Evolutionary conservation across 2,329 filamentous ascomycete species (phyloP).

Genomic region (Colletotrichum tanaceti): DNA sequence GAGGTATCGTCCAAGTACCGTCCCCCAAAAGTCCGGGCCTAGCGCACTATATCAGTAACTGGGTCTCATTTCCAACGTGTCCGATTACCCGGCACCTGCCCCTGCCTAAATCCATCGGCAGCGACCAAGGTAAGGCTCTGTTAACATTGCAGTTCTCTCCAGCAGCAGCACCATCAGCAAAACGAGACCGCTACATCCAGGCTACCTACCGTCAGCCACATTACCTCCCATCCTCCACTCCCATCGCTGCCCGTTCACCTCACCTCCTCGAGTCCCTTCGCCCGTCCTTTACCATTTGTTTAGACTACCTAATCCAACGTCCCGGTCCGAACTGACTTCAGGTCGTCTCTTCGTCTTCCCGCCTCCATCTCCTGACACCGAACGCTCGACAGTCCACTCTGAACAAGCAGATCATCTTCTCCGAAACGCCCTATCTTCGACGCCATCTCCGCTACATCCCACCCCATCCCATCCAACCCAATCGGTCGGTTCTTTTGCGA

Average conservation of each 20-base stretch:
- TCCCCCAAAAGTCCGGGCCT: slow-evolving; percentile 16
- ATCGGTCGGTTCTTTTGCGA: slow-evolving; percentile 5
- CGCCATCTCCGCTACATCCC: slow-evolving; percentile 5
- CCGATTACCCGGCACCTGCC: background rate
- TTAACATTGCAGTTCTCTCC: slow-evolving; percentile 19
- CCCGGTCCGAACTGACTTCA: slow-evolving; percentile 10
- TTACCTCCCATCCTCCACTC: slow-evolving; percentile 20
- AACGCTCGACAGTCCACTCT: background rate
- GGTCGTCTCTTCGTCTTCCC: background rate
- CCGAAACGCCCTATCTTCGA: background rate
- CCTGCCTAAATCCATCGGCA: background rate
- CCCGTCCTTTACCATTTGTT: slow-evolving; percentile 10
- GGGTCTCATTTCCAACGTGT: background rate
- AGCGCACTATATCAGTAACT: slow-evolving; percentile 1
- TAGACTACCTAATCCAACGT: slow-evolving; percentile 18
- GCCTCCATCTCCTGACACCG: slow-evolving; percentile 8
- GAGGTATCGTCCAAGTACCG: slow-evolving; percentile 29
- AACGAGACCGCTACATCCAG: slow-evolving; percentile 8
- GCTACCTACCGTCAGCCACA: slow-evolving; percentile 7
- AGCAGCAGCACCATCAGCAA: background rate
- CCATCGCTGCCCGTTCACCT: slow-evolving; percentile 32
- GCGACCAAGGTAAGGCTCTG: background rate
- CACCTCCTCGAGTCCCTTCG: slow-evolving; percentile 26
- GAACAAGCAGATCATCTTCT: background rate
- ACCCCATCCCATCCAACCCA: slow-evolving; percentile 13